A percentile compares a stretch with the other conserved stretches of the same genome.
These are phyloP conservation scores for Leccinum pellstonianum DNA, from an alignment of 768 basidiomycete genomes.

Conservation along the genomic window DNA sequence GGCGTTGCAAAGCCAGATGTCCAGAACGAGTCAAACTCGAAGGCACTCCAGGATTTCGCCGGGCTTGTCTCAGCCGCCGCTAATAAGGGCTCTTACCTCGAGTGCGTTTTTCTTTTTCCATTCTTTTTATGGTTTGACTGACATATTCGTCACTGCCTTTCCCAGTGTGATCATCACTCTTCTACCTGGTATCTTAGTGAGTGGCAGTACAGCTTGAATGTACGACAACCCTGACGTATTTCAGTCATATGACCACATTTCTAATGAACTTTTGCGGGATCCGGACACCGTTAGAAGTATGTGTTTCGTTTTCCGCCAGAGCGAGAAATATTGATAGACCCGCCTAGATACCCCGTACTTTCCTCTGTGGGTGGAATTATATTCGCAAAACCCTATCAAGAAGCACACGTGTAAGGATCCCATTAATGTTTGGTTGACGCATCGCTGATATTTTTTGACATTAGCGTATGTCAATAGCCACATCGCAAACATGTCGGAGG, in stretches of 20 bases:
- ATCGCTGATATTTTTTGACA: background rate
- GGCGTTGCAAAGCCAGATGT: background rate
- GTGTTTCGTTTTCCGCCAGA: background rate
- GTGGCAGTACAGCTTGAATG: background rate
- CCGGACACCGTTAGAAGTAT: constrained; percentile 5
- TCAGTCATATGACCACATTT: constrained; percentile 4
- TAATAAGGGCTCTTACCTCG: constrained; percentile 6
- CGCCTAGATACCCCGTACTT: constrained; percentile 2
- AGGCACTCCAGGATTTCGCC: background rate
- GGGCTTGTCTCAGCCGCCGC: background rate
- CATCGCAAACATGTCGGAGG: background rate
- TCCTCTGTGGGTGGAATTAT: background rate
- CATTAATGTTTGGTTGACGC: background rate
- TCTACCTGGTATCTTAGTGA: constrained; percentile 8
- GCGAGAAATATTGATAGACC: too few relatives aligned
- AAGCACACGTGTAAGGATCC: background rate
- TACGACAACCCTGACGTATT: background rate
- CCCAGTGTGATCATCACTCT: constrained; percentile 1
- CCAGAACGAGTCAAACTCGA: background rate
- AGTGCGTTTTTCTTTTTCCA: background rate
- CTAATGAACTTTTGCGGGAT: background rate
- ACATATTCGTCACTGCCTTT: background rate
- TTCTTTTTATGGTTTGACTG: background rate
- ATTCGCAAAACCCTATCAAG: background rate
- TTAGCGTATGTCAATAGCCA: constrained; percentile 2